Percentiles rank a stretch among this genome's conserved stretches.
Conservation (phyloP, 148 eudicot species). For the Dianthus caryophyllus region DNA sequence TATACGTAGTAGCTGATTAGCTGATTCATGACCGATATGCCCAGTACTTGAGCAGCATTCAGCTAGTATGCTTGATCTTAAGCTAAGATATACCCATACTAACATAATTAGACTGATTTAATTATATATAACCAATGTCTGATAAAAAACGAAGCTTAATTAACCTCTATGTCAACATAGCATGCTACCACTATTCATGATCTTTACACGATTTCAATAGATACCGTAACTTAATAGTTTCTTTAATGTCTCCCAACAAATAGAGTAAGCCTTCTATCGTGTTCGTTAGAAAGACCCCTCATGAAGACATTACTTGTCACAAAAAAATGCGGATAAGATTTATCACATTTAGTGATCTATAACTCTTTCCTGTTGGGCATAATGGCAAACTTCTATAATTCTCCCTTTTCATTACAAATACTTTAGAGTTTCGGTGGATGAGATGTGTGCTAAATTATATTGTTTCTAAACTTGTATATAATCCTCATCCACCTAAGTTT, state of each 20-base stretch:
- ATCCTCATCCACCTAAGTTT: not conserved
- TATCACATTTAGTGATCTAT: not conserved
- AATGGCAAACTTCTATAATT: not conserved
- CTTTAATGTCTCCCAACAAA: not conserved
- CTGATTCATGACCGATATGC: not conserved
- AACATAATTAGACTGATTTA: not conserved
- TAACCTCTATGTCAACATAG: not conserved
- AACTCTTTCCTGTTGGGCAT: not conserved
- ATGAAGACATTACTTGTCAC: slow-evolving; percentile 2
- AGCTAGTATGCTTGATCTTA: not conserved
- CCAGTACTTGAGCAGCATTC: not conserved
- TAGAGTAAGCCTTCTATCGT: not conserved
- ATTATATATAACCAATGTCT: not conserved
- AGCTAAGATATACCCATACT: too few relatives aligned
- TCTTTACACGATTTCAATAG: not conserved
- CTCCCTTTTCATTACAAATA: not conserved
- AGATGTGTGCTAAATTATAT: not conserved
- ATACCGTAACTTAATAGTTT: not conserved
- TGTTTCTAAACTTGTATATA: not conserved
- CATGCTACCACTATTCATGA: not conserved
- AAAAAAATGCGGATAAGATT: not conserved
- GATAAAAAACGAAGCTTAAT: not conserved
- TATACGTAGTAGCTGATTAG: too few relatives aligned
- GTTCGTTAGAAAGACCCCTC: not conserved
- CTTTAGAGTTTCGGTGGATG: not conserved